Conservation (phyloP, 129 eudicot genomes). For the Flaveria ramosissima region DNA sequence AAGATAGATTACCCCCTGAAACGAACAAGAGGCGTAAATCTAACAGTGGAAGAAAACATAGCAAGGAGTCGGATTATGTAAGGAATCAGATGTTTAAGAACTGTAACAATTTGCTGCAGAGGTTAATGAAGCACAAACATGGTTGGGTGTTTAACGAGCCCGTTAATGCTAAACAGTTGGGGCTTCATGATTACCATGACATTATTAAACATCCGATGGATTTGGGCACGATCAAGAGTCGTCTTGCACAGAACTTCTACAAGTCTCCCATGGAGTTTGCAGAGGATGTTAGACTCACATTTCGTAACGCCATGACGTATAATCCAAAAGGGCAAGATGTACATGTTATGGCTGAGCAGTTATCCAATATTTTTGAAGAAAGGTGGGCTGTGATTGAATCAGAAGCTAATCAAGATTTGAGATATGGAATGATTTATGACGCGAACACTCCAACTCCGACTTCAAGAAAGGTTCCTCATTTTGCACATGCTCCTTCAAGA, state of each 20-base stretch:
- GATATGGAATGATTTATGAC: conserved; percentile 57
- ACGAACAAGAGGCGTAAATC: conserved; percentile 59
- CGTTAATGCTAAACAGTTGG: conserved; percentile 64
- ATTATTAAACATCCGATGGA: conserved; percentile 92
- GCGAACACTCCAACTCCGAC: conserved; percentile 63
- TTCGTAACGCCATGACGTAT: conserved; percentile 85
- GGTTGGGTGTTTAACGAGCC: conserved; percentile 97
- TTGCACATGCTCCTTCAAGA: conserved; percentile 42
- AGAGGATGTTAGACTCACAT: conserved; percentile 88
- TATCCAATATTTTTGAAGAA: conserved; percentile 65
- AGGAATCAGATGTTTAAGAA: conserved; percentile 53
- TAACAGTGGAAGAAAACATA: conserved; percentile 56
- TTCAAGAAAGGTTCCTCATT: conserved; percentile 57
- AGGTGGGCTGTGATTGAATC: conserved; percentile 72
- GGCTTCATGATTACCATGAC: conserved; percentile 79
- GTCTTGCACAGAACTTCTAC: conserved; percentile 68
- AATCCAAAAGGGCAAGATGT: conserved; percentile 95
- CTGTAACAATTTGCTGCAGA: conserved; percentile 70
- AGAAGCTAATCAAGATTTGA: conserved; percentile 55
- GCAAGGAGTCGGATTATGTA: conserved; percentile 40
- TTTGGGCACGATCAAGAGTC: conserved; percentile 80
- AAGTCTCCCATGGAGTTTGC: conserved; percentile 85
- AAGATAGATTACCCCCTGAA: conserved; percentile 82
- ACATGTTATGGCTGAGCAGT: conserved; percentile 77
- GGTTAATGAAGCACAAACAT: conserved; percentile 83